Percentiles rank a stretch among this genome's conserved stretches.
Conservation (phyloP, 148 eudicot species). For the Mesembryanthemum crystallinum region DNA sequence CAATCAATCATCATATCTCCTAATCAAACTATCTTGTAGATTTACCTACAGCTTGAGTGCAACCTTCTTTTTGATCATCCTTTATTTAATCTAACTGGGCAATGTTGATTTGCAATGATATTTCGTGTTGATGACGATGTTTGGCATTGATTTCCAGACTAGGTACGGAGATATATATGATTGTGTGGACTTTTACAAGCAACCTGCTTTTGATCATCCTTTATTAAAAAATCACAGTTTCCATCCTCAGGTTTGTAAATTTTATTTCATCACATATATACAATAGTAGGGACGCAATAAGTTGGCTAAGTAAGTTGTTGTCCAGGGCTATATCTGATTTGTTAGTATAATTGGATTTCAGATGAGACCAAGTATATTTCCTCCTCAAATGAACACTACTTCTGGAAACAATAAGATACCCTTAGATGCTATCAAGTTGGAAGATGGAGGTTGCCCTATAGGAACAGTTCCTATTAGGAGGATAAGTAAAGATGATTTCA, state of each 20-base stretch:
- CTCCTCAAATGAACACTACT: background rate
- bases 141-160: background rate
- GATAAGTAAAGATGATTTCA: slow-evolving; percentile 9
- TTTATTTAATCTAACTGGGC: too few species aligned
- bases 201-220: slow-evolving; percentile 25
- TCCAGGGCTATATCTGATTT: too few species aligned
- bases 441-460: slow-evolving; percentile 27
- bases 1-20: too few species aligned
- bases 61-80: too few species aligned
- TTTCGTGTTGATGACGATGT: too few species aligned
- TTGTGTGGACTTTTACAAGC: slow-evolving; percentile 23
- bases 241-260: slow-evolving; percentile 7
- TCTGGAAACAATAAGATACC: background rate
- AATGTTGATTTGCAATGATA: too few species aligned
- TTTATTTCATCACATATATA: background rate
- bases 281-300: too few species aligned
- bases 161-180: slow-evolving; percentile 9
- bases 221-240: slow-evolving; percentile 11
- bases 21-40: too few species aligned
- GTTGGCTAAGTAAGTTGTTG: too few species aligned
- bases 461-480: slow-evolving; percentile 28
- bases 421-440: background rate
- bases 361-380: slow-evolving; percentile 23
- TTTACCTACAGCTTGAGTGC: too few species aligned
- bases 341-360: background rate